Base-by-base conservation (phyloP, 345 rosid species). In the Gynandropsis gynandra region DNA sequence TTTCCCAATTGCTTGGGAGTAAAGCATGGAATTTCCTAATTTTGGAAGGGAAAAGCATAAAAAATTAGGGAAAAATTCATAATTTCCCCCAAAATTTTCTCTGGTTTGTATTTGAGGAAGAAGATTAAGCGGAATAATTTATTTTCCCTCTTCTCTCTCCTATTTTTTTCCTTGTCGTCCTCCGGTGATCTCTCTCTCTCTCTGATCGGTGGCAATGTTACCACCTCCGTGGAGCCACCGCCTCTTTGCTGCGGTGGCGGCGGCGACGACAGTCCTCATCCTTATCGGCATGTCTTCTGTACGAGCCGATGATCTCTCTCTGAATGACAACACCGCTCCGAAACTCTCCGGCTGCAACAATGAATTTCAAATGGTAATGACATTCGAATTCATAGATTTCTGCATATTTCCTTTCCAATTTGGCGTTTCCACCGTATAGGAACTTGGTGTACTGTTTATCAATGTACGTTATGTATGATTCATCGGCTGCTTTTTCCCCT, bases 341-440 rank as follows among this genome's bases (percentile, higher is more conserved):
- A 54, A 59, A 31, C 16, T 53, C 29, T 65, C 65, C 17, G 71
- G 61, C 9, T 66, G 71, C 43, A 1, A 47, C 52, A 59, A 66
- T 50, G 65, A 54, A 5, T 41, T n/a, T 42, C 52, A 66, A 46
- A 59, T 54, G 70, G 70, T 66, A 59, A 65, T 9, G 9, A 44
- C 33, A 46, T 53, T 46, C 3, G 4, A 58, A 0, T 11, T 24
- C 29, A 24, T 24, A 24, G 29, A 24, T 24, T 24, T 24, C 11
- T 42, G n/a, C n/a, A n/a, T 20, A 33, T 8, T 15, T 16, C 10
- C 16, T 33, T 61, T 44, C 11, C 1, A 16, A 8, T 15, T 16
- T 49, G 1, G 42, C 15, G 48, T 49, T 48, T 37, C 19, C 17
- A 10, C n/a, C 14, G 20, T n/a, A 1, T 32, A 16, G 39, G 16